These are phyloP conservation scores for Stephania japonica DNA, from an alignment of 164 flowering plant species.

Conservation along the genomic window DNA sequence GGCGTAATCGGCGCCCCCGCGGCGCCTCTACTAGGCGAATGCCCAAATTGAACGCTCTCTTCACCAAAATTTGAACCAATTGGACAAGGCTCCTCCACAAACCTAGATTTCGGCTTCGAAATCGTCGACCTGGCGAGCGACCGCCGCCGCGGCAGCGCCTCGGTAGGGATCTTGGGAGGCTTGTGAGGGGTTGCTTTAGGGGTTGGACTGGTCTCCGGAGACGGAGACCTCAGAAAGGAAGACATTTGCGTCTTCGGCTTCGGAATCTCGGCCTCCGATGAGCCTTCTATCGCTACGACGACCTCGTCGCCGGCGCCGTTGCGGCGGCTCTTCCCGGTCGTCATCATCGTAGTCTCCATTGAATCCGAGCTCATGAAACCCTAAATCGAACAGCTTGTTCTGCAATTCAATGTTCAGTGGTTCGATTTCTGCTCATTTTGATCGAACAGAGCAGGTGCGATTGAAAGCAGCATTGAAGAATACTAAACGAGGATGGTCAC, in stretches of 20 bases:
- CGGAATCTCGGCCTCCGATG: constrained; percentile 6
- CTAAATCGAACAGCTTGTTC: not conserved
- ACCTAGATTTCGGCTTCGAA: constrained; percentile 39
- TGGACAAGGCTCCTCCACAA: constrained; percentile 28
- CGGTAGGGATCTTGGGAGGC: constrained; percentile 25
- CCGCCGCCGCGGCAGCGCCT: constrained; percentile 12
- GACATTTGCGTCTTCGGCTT: constrained; percentile 19
- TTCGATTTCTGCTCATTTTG: no score
- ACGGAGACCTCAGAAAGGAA: constrained; percentile 18
- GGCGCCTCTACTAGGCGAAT: constrained; percentile 13
- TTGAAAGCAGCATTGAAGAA: no score
- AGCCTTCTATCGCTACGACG: constrained; percentile 18
- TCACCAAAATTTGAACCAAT: constrained; percentile 13
- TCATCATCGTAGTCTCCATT: constrained; percentile 17
- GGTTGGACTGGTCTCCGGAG: constrained; percentile 23
- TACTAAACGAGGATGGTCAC: not conserved
- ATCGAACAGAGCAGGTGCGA: no score
- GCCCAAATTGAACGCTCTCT: not conserved
- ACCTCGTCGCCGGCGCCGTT: constrained; percentile 22
- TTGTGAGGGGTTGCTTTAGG: constrained; percentile 24
- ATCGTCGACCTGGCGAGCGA: constrained; percentile 22
- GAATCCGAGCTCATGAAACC: constrained; percentile 4
- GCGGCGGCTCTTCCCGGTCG: not conserved
- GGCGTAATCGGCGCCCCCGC: constrained; percentile 22
- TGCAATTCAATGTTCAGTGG: no score